Evolutionary conservation across 495 filamentous ascomycete genomes (phyloP).

Genomic region (Choiromyces venosus): DNA sequence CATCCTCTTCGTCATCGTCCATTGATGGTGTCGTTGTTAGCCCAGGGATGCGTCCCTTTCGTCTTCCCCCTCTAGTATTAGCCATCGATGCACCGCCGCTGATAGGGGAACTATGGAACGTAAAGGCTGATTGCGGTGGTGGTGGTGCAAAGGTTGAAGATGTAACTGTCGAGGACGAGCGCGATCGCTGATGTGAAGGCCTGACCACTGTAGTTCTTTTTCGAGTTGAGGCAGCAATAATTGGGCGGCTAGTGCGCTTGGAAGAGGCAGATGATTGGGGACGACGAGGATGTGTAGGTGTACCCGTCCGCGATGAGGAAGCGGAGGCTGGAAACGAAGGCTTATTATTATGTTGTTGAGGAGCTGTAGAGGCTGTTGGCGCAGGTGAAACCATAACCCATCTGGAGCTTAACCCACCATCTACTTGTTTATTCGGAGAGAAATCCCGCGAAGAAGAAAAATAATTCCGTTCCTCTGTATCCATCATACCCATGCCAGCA

Average conservation of each 20-base stretch:
- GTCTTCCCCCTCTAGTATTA: slow-evolving; percentile 13
- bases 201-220: slow-evolving; percentile 26
- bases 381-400: slow-evolving; percentile 40
- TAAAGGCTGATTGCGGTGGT: slow-evolving; percentile 24
- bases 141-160: slow-evolving; percentile 11
- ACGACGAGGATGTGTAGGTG: slow-evolving; percentile 6
- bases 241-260: slow-evolving; percentile 16
- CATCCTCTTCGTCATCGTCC: slow-evolving; percentile 68
- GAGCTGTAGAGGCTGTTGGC: slow-evolving; percentile 22
- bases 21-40: neutral
- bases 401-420: slow-evolving; percentile 28
- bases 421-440: slow-evolving; percentile 4
- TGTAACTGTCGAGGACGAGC: slow-evolving; percentile 8
- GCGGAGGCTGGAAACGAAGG: neutral
- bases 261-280: slow-evolving; percentile 14
- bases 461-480: neutral
- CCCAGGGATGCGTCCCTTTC: slow-evolving; percentile 2
- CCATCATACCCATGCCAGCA: neutral
- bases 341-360: slow-evolving; percentile 18
- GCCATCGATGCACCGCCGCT: slow-evolving; percentile 10
- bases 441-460: slow-evolving; percentile 5
- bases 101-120: slow-evolving; percentile 17
- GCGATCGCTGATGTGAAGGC: slow-evolving; percentile 10
- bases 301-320: slow-evolving; percentile 8
- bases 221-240: slow-evolving; percentile 19